A percentile compares a stretch with the other conserved stretches of the same genome.
phyloP scores from a whole-genome alignment of 2,329 filamentous ascomycete species.

The Teratosphaeria zuluensis region DNA sequence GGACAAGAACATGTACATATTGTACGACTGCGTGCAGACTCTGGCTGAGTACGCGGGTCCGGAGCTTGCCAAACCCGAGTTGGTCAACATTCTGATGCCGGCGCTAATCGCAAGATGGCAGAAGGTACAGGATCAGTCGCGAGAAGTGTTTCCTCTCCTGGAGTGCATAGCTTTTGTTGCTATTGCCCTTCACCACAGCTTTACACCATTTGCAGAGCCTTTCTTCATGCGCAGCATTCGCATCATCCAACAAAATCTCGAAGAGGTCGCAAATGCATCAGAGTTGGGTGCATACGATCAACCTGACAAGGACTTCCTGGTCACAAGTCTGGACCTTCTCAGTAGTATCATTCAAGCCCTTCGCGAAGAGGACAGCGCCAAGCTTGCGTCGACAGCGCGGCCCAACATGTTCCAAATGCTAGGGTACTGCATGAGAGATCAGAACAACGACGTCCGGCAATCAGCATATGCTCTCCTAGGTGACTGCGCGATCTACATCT shows the following conservation, averaged over 20 bases:
- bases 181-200: constrained; percentile 69
- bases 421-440: constrained; percentile 84
- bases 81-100: constrained; percentile 85
- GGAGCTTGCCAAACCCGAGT: constrained; percentile 65
- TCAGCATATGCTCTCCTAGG: constrained; percentile 91
- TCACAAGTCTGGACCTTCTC: constrained; percentile 87
- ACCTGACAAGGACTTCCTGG: constrained; percentile 93
- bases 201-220: constrained; percentile 73
- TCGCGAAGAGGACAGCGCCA: constrained; percentile 59
- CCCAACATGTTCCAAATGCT: constrained; percentile 85
- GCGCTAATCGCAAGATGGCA: constrained; percentile 83
- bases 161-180: constrained; percentile 94
- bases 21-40: constrained; percentile 97
- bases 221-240: constrained; percentile 83
- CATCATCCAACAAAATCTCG: constrained; percentile 84
- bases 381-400: constrained; percentile 65
- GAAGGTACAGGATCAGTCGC: constrained; percentile 74
- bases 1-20: constrained; percentile 96
- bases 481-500: constrained; percentile 90
- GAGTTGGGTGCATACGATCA: constrained; percentile 55
- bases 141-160: constrained; percentile 89
- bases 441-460: constrained; percentile 84
- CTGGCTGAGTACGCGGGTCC: constrained; percentile 84
- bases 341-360: constrained; percentile 91
- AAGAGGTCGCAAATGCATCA: constrained; percentile 64